phyloP scores from a whole-genome alignment of 495 filamentous ascomycete species.

The Talaromyces proteolyticus region DNA sequence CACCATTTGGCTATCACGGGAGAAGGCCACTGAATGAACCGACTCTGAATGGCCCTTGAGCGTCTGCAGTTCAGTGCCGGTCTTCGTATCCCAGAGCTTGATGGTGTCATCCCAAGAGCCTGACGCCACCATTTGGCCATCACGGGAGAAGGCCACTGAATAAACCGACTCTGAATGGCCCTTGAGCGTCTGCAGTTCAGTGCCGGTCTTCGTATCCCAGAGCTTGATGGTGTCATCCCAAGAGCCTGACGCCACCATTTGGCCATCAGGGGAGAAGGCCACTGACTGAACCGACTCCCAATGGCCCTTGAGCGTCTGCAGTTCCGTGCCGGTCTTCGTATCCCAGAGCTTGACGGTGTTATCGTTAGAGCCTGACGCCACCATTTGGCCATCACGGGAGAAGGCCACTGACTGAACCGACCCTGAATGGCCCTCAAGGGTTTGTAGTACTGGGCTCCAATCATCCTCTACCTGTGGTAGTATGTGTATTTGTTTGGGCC shows the following conservation, averaged over 20 bases:
- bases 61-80: constrained; percentile 2
- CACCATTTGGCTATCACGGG: constrained; percentile 12
- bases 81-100: constrained; percentile 15
- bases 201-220: constrained; percentile 22
- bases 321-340: constrained; percentile 9
- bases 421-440: constrained; percentile 13
- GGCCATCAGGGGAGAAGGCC: constrained; percentile 17
- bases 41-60: constrained; percentile 13
- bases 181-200: constrained; percentile 12
- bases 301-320: constrained; percentile 17
- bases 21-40: constrained; percentile 17
- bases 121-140: constrained; percentile 25
- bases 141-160: constrained; percentile 25
- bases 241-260: constrained; percentile 16
- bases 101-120: constrained; percentile 21
- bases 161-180: constrained; percentile 11
- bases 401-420: constrained; percentile 18
- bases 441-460: constrained; percentile 18
- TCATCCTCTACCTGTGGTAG: constrained; percentile 8
- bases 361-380: constrained; percentile 20
- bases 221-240: constrained; percentile 23
- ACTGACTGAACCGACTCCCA: constrained; percentile 7
- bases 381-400: constrained; percentile 17
- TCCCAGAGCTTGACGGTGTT: constrained; percentile 30
- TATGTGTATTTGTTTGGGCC: background rate